A percentile compares a stretch with the other conserved stretches of the same genome.
Evolutionary conservation across 345 rosid species (phyloP).

Genomic region (Triadica sebifera): DNA sequence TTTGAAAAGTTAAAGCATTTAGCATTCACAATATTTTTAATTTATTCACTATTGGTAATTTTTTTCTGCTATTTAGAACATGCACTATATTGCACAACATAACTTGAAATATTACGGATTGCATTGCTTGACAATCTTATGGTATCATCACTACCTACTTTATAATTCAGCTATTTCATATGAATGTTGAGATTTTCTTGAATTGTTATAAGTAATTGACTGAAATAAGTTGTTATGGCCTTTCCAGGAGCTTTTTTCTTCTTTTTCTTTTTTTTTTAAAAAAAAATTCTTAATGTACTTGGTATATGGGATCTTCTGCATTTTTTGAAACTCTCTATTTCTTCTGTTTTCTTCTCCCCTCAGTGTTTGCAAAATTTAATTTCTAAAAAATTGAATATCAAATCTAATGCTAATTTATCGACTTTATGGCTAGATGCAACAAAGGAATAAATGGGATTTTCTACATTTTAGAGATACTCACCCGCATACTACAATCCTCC

Average conservation of each 20-base stretch:
- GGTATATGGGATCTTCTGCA: not conserved
- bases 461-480: constrained; percentile 90
- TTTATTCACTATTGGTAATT: not conserved
- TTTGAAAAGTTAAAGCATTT: not conserved
- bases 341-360: not conserved
- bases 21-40: not conserved
- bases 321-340: not conserved
- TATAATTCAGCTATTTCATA: not conserved
- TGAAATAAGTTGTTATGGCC: not conserved
- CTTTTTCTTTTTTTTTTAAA: not conserved
- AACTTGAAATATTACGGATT: not conserved
- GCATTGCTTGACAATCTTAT: not conserved
- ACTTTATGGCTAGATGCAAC: constrained; percentile 52
- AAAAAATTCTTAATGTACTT: not conserved
- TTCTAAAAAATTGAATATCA: not conserved
- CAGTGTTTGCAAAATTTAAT: not conserved
- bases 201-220: not conserved
- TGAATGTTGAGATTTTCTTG: not conserved
- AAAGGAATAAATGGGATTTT: constrained; percentile 81
- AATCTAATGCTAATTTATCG: constrained; percentile 10
- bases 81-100: not conserved
- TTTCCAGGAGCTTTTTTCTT: not conserved
- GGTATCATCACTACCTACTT: not conserved
- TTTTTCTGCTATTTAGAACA: not conserved
- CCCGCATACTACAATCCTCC: constrained; percentile 91